phyloP scores from a whole-genome alignment of 768 basidiomycete species.

The Agrocybe chaxingu region DNA sequence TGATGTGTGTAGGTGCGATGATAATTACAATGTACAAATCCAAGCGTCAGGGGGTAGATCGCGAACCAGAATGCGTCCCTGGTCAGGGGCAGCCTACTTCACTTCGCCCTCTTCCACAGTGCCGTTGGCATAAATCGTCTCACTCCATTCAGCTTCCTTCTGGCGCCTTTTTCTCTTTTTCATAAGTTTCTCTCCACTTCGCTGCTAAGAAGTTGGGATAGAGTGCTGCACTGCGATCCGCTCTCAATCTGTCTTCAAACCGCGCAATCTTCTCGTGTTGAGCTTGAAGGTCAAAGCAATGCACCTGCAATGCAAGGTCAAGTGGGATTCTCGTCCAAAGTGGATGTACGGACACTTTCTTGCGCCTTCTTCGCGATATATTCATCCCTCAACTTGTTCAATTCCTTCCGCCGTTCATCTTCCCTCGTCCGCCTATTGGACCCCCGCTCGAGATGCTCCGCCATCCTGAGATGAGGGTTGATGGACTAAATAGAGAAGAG shows the following conservation, averaged over 20 bases:
- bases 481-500: not conserved
- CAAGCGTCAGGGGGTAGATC: too few relatives aligned
- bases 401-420: slow-evolving; percentile 67
- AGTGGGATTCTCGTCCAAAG: not conserved
- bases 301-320: slow-evolving; percentile 28
- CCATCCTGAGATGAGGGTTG: slow-evolving; percentile 8
- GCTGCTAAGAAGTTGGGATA: slow-evolving; percentile 62
- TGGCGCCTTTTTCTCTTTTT: slow-evolving; percentile 33
- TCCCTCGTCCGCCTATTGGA: slow-evolving; percentile 45
- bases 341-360: slow-evolving; percentile 46
- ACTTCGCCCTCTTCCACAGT: slow-evolving; percentile 41
- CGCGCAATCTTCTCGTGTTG: slow-evolving; percentile 59
- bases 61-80: too few relatives aligned
- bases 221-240: slow-evolving; percentile 48
- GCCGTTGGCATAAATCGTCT: slow-evolving; percentile 22
- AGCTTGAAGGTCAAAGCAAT: slow-evolving; percentile 53
- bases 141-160: slow-evolving; percentile 27
- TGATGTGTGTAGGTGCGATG: not conserved
- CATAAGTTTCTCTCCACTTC: slow-evolving; percentile 54
- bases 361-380: slow-evolving; percentile 52
- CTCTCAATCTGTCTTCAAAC: slow-evolving; percentile 57
- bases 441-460: slow-evolving; percentile 9
- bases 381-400: slow-evolving; percentile 70
- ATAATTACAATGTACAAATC: too few relatives aligned
- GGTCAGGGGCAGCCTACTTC: slow-evolving; percentile 4